Conservation (phyloP, 495 filamentous ascomycete species). For the Xylaria grammica region DNA sequence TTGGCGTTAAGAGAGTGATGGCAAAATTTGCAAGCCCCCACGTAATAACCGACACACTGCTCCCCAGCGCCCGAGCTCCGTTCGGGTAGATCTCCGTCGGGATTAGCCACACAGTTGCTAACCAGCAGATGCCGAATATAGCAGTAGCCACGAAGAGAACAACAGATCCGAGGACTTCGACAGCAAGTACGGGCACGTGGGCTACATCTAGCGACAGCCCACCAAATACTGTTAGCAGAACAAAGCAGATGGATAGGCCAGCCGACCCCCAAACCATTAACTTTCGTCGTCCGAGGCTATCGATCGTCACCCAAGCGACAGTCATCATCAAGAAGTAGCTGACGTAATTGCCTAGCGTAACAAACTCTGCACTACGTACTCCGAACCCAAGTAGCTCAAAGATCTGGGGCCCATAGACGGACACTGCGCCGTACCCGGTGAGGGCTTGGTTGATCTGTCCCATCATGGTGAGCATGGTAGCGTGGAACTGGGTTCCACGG, state of each 20-base stretch:
- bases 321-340: constrained; percentile 63
- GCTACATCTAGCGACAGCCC: constrained; percentile 27
- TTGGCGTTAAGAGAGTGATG: constrained; percentile 60
- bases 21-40: constrained; percentile 64
- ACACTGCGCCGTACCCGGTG: constrained; percentile 60
- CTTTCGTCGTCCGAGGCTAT: constrained; percentile 56
- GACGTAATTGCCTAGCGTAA: constrained; percentile 61
- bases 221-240: constrained; percentile 53
- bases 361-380: constrained; percentile 49
- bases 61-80: constrained; percentile 58
- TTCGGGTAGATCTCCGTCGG: constrained; percentile 65
- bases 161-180: constrained; percentile 53
- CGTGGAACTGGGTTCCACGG: constrained; percentile 54
- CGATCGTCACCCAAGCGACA: constrained; percentile 57
- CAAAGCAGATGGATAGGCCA: constrained; percentile 50
- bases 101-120: constrained; percentile 61
- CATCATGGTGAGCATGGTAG: constrained; percentile 61
- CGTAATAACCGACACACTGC: constrained; percentile 57
- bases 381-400: constrained; percentile 60
- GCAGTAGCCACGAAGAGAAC: constrained; percentile 57
- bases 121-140: constrained; percentile 63
- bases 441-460: constrained; percentile 63
- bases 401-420: constrained; percentile 64
- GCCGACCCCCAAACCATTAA: constrained; percentile 55
- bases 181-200: constrained; percentile 42